Evolutionary conservation across 78 protist genomes (phyloP), one percentile per base, ranked within the genome.

Genomic region (Dictyostelium capitatum): DNA sequence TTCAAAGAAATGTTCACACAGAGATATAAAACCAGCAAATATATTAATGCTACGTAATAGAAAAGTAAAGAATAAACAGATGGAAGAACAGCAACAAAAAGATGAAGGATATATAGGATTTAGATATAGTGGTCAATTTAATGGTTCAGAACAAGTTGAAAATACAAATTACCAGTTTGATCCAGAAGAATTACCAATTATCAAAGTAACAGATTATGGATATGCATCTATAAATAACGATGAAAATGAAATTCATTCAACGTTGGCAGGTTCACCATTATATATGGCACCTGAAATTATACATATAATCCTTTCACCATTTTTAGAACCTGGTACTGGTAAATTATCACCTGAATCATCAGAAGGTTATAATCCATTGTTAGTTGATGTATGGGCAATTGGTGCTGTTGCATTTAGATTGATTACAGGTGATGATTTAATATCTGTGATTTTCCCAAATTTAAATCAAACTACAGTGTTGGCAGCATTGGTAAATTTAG

Each of bases 231-330:
- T 85, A 9, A 32, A 15, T 28, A 37, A 67, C 5, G 80, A 85
- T 23, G 59, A 50, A 59, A 48, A 46, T 19, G 72, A 73, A 7
- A 75, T 85, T 23, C 92, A 85, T n/a, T 67, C 83, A 17, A 85
- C 92, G 4, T 70, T 85, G 1, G 92, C 92, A 37, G 92, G 92
- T 12, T 74, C 83, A 12, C 92, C 92, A 28, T 43, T 85, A 15
- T 85, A 85, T 48, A 85, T 85, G 92, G 92, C 92, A 62, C 92
- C 92, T 3, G 92, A 85, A 23, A 47, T 85, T 17, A 85, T 85
- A 17, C 82, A 73, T 30, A 85, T 73, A 9, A 85, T 85, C 14
- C 32, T 85, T 4, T 85, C 92, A 46, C 92, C 92, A 2, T 53
- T 43, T 62, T 59, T 85, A 28, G 92, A 85, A 51, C 82, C 75